phyloP scores from a whole-genome alignment of 805 yeast genomes.

The Yarrowia phangngaensis region DNA sequence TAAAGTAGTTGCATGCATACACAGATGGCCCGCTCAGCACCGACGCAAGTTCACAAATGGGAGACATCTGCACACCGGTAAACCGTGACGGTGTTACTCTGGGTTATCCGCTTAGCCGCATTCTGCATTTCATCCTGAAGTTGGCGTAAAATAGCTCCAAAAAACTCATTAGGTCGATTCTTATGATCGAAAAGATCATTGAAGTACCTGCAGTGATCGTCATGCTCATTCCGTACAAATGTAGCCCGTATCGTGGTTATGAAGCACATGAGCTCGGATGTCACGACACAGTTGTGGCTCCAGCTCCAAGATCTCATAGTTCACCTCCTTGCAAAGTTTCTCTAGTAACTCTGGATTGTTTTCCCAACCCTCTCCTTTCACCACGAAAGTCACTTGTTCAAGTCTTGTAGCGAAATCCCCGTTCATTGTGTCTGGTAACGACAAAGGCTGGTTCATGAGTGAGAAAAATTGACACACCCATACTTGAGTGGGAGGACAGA shows the following conservation, averaged over 20 bases:
- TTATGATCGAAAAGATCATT: neutral
- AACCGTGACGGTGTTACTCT: constrained; percentile 1
- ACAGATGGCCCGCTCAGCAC: constrained; percentile 24
- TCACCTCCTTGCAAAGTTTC: neutral
- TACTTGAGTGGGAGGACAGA: no score
- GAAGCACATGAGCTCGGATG: constrained; percentile 1
- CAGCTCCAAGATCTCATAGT: constrained; percentile 7
- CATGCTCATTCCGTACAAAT: constrained; percentile 1
- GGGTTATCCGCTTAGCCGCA: neutral
- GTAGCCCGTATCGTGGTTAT: neutral
- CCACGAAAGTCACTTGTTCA: neutral
- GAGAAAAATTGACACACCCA: no score
- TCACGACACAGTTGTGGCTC: constrained; percentile 5
- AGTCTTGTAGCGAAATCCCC: no score
- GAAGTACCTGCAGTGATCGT: constrained; percentile 5
- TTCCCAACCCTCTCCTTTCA: no score
- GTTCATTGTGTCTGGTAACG: no score
- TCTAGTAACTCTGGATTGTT: neutral
- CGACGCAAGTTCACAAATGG: constrained; percentile 5
- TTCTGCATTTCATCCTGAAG: neutral
- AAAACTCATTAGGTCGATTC: neutral
- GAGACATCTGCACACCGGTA: constrained; percentile 2
- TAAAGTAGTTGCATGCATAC: no score
- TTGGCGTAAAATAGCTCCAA: neutral
- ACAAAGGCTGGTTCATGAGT: no score